Evolutionary conservation across 495 filamentous ascomycete genomes (phyloP), one percentile per base, ranked within the genome.

Genomic region (Neurospora sp.): DNA sequence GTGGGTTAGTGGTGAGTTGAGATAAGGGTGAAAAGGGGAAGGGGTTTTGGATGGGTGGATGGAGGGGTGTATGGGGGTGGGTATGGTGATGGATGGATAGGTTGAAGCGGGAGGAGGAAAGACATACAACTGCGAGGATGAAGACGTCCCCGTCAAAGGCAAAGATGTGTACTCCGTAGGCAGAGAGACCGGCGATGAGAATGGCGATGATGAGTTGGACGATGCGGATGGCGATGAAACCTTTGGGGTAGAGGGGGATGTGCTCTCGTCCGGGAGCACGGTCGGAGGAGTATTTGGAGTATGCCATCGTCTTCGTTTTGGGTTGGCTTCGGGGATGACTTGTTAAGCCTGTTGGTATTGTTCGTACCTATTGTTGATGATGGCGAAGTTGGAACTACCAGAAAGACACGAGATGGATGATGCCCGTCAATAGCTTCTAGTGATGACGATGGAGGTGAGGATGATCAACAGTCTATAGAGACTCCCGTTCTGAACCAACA

Each of bases 101-200:
- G 70, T 39, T 35, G 31, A 35, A 35, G 35, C 4, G 4, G 12
- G 62, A 54, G 35, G 69, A 37, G 40, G 69, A 71, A 37, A 72
- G 12, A 66, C 83, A 12, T 78, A 86, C 85, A n/a, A 82, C 83
- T 20, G 83, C 82, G 1, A 86, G 72, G 48, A 79, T 81, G 23
- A 84, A 74, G 27, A 69, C 54, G 72, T 79, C 79, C 4, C 79
- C 85, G 48, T 74, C 71, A 23, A 80, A 78, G 20, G 77, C 72
- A 7, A 76, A 42, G 39, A 59, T 77, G 5, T 71, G 81, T 79
- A 74, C 78, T 85, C 90, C 86, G 80, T 92, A 93, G 66, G 87
- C 90, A 12, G 86, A 86, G 16, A 94, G 76, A n/a, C 87, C 92
- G 39, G 94, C 81, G 69, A 91, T 82, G 69, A 90, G 84, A 74